These are phyloP conservation scores for Mayamaea pseudoterrestris DNA, from an alignment of 108 stramenopile species.

Conservation along the genomic window DNA sequence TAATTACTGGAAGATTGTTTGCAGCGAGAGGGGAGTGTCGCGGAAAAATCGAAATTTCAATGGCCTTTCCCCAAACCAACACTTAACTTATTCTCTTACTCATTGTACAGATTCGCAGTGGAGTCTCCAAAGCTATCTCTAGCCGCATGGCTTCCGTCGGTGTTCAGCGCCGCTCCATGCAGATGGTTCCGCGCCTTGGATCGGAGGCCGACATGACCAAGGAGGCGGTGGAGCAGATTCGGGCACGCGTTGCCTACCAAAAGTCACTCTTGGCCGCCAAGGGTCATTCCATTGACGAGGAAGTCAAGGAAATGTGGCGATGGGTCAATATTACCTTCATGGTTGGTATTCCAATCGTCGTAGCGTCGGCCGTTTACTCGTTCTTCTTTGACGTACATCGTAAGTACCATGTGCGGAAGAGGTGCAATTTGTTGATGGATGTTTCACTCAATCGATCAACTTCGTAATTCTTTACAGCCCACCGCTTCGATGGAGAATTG, in stretches of 20 bases:
- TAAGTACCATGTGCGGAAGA: too few relatives aligned
- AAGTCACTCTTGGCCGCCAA: slow-evolving; percentile 56
- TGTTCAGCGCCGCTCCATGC: slow-evolving; percentile 37
- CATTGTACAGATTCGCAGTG: too few relatives aligned
- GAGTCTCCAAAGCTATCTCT: too few relatives aligned
- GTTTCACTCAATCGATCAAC: too few relatives aligned
- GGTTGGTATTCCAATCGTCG: slow-evolving; percentile 47
- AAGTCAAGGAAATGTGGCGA: slow-evolving; percentile 67
- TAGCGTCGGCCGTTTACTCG: slow-evolving; percentile 51
- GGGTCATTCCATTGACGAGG: slow-evolving; percentile 41
- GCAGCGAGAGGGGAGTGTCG: too few relatives aligned
- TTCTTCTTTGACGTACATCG: slow-evolving; percentile 47
- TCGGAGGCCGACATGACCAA: slow-evolving; percentile 57
- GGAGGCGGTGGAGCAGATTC: slow-evolving; percentile 65
- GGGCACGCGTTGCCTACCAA: slow-evolving; percentile 65
- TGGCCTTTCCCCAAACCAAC: too few relatives aligned
- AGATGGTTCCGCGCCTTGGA: slow-evolving; percentile 57
- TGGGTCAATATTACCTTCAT: slow-evolving; percentile 76
- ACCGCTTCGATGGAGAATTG: slow-evolving; percentile 42
- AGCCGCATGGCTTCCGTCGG: slow-evolving; percentile 8
- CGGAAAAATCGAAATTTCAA: too few relatives aligned
- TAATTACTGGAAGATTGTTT: too few relatives aligned
- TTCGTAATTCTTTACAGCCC: too few relatives aligned
- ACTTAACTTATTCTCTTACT: too few relatives aligned
- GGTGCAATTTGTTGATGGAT: too few relatives aligned